Evolutionary conservation across 2,329 filamentous ascomycete species (phyloP).

Genomic region (Venturia pyrina): DNA sequence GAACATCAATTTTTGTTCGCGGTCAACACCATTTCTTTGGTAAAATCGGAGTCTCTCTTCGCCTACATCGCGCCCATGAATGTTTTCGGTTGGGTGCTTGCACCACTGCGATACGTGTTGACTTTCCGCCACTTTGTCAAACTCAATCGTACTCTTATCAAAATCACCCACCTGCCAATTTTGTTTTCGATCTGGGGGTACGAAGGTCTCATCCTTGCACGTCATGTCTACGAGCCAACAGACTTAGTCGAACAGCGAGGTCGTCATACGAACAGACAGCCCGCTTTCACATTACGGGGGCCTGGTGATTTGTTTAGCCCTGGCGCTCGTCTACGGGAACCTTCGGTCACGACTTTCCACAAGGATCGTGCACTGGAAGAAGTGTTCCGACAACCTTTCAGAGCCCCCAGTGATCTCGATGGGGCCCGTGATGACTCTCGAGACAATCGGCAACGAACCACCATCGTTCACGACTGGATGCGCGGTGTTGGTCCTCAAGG

Average conservation of each 20-base stretch:
- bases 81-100: constrained; percentile 80
- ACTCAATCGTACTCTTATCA: constrained; percentile 84
- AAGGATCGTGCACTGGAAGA: constrained; percentile 87
- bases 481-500: constrained; percentile 50
- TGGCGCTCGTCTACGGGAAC: constrained; percentile 59
- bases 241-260: constrained; percentile 70
- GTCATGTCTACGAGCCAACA: constrained; percentile 68
- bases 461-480: constrained; percentile 87
- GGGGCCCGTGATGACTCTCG: constrained; percentile 49
- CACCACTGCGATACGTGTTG: constrained; percentile 71
- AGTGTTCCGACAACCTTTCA: constrained; percentile 65
- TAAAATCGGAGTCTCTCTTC: constrained; percentile 94
- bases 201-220: constrained; percentile 68
- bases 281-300: constrained; percentile 30
- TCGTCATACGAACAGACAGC: constrained; percentile 44
- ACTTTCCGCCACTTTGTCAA: constrained; percentile 73
- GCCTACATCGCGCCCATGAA: constrained; percentile 89
- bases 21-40: constrained; percentile 95
- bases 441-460: constrained; percentile 55
- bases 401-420: constrained; percentile 30
- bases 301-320: constrained; percentile 59
- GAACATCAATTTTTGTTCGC: constrained; percentile 91
- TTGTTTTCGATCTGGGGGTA: constrained; percentile 81
- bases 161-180: constrained; percentile 79
- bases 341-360: constrained; percentile 77